phyloP scores from a whole-genome alignment of 176 grass and related monocot genomes.

The Olyra latifolia region DNA sequence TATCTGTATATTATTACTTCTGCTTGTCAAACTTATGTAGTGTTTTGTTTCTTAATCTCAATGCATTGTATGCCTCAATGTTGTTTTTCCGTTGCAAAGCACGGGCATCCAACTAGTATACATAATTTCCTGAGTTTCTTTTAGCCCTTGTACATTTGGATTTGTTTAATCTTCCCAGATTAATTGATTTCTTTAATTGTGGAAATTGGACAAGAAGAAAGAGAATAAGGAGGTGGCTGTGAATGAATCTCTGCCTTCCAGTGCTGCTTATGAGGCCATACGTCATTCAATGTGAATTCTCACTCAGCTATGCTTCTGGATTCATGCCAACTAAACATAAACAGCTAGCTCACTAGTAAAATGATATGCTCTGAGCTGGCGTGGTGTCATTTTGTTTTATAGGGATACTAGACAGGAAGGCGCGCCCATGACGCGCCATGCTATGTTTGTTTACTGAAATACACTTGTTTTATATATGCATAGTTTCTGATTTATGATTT shows the following conservation, averaged over 20 bases:
- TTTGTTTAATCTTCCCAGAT: not conserved
- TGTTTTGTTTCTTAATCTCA: too few relatives aligned
- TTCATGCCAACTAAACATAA: not conserved
- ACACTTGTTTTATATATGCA: too few relatives aligned
- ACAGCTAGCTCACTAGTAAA: not conserved
- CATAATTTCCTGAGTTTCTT: not conserved
- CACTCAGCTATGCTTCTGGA: not conserved
- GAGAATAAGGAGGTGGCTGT: slow-evolving; percentile 60
- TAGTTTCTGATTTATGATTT: too few relatives aligned
- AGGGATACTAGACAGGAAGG: too few relatives aligned
- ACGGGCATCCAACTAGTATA: too few relatives aligned
- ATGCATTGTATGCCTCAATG: too few relatives aligned
- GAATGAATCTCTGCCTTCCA: slow-evolving; percentile 54
- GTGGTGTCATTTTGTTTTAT: slow-evolving; percentile 5
- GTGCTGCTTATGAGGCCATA: slow-evolving; percentile 50
- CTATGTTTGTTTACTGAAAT: too few relatives aligned
- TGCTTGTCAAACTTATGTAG: too few relatives aligned
- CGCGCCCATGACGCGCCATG: too few relatives aligned
- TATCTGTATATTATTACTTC: too few relatives aligned
- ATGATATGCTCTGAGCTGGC: not conserved
- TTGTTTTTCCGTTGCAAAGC: too few relatives aligned
- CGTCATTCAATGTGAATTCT: slow-evolving; percentile 48
- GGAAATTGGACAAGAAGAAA: slow-evolving; percentile 66
- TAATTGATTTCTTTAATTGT: slow-evolving; percentile 15
- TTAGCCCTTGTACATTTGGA: not conserved